Conservation (phyloP, 1,284 basidiomycete genomes). For the Cutaneotrichosporon sp. region DNA sequence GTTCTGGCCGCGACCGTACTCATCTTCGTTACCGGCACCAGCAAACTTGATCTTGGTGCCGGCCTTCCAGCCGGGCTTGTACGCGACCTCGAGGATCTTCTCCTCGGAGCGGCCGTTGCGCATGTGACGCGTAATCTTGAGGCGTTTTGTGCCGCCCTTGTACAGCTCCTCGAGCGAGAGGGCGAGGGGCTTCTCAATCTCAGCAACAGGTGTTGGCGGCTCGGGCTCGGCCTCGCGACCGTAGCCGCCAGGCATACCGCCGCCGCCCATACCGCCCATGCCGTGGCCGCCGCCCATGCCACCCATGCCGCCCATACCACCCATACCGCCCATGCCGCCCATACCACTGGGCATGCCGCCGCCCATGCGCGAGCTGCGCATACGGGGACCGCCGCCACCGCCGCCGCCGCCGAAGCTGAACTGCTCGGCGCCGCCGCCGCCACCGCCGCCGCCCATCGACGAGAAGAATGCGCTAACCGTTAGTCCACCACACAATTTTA, state of each 20-base stretch:
- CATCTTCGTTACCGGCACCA: constrained; percentile 75
- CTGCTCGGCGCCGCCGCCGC: constrained; percentile 33
- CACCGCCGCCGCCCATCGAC: constrained; percentile 37
- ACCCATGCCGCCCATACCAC: constrained; percentile 52
- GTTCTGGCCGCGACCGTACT: constrained; percentile 63
- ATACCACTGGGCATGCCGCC: constrained; percentile 23
- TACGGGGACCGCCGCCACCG: constrained; percentile 23
- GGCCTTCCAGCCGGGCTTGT: constrained; percentile 62
- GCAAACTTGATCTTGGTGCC: constrained; percentile 90
- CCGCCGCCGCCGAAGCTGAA: constrained; percentile 30
- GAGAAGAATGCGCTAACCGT: constrained; percentile 62
- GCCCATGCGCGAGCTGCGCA: constrained; percentile 26
- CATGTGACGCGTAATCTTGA: constrained; percentile 76
- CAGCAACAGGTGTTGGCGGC: constrained; percentile 51
- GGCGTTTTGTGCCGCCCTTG: constrained; percentile 76
- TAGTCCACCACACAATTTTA: constrained; percentile 25
- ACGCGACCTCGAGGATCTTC: constrained; percentile 82
- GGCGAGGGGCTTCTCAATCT: constrained; percentile 78
- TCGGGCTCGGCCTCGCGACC: constrained; percentile 37
- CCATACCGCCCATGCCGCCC: constrained; percentile 50
- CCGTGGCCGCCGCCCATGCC: constrained; percentile 50
- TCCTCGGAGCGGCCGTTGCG: constrained; percentile 73
- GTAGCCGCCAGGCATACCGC: constrained; percentile 52
- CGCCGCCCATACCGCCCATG: constrained; percentile 28
- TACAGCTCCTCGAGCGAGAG: constrained; percentile 88